phyloP scores from a whole-genome alignment of 169 alveolate genomes.

The Toxoplasma gondii region DNA sequence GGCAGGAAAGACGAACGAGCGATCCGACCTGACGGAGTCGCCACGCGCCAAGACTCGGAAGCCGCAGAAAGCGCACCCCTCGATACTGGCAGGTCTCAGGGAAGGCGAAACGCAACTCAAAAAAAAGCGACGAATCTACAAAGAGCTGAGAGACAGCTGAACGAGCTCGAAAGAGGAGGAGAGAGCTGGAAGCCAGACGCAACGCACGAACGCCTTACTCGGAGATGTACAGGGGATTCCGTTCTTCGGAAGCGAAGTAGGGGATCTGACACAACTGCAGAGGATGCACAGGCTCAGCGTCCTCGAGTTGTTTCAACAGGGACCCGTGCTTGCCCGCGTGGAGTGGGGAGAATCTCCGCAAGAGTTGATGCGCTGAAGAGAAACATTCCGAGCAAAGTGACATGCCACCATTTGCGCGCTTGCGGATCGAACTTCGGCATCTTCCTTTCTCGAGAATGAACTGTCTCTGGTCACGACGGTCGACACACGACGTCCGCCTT shows the following conservation, averaged over 20 bases:
- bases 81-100: no score
- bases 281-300: constrained; percentile 42
- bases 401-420: neutral
- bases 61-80: no score
- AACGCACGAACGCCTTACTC: neutral
- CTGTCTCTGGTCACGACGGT: no score
- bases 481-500: no score
- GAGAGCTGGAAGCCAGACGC: neutral
- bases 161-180: no score
- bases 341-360: constrained; percentile 18
- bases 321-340: constrained; percentile 35
- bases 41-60: no score
- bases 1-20: no score
- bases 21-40: no score
- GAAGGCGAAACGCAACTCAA: no score
- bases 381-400: neutral
- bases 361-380: constrained; percentile 35
- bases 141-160: no score
- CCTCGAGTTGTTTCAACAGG: constrained; percentile 38
- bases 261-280: constrained; percentile 46
- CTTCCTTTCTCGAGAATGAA: neutral
- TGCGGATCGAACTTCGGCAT: neutral
- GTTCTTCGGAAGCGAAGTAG: constrained; percentile 35
- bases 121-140: no score
- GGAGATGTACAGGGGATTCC: constrained; percentile 36